Evolutionary conservation across 2,329 filamentous ascomycete species (phyloP).

Genomic region (Sclerotinia subarctica): DNA sequence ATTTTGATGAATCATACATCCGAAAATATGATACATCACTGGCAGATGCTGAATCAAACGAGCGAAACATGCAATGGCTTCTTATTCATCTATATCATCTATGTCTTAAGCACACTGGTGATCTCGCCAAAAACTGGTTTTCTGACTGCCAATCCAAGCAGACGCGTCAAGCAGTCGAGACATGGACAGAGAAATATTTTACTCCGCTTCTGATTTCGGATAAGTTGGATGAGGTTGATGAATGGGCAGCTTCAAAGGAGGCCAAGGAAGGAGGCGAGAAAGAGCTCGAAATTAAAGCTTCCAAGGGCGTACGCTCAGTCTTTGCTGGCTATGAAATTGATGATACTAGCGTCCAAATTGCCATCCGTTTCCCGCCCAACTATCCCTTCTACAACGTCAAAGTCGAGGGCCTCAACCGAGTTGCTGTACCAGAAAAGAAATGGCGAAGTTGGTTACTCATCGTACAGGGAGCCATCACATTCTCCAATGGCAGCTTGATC

Average conservation of each 20-base stretch:
- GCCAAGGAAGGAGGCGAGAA: conserved; percentile 48
- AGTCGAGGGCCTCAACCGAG: conserved; percentile 74
- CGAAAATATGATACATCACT: conserved; percentile 51
- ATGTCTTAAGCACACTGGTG: conserved; percentile 71
- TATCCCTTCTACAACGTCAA: conserved; percentile 80
- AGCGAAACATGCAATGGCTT: conserved; percentile 77
- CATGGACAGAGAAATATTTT: conserved; percentile 83
- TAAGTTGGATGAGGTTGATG: conserved; percentile 63
- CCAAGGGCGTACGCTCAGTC: conserved; percentile 68
- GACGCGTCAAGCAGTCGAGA: conserved; percentile 73
- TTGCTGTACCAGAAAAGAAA: conserved; percentile 84
- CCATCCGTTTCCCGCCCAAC: conserved; percentile 73
- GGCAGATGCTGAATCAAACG: conserved; percentile 57
- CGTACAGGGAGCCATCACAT: conserved; percentile 88
- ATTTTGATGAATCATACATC: conserved; percentile 57
- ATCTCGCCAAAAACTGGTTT: conserved; percentile 80
- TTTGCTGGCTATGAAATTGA: conserved; percentile 84
- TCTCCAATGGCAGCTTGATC: conserved; percentile 83
- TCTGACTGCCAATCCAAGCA: conserved; percentile 76
- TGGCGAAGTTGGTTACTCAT: conserved; percentile 90
- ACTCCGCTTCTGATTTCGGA: conserved; percentile 67
- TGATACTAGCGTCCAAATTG: conserved; percentile 77
- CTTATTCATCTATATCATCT: conserved; percentile 84
- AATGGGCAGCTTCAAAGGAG: conserved; percentile 60
- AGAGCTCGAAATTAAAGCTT: conserved; percentile 66